These are phyloP conservation scores for Colletotrichum musae DNA, from an alignment of 2,329 filamentous ascomycete genomes.

Conservation along the genomic window DNA sequence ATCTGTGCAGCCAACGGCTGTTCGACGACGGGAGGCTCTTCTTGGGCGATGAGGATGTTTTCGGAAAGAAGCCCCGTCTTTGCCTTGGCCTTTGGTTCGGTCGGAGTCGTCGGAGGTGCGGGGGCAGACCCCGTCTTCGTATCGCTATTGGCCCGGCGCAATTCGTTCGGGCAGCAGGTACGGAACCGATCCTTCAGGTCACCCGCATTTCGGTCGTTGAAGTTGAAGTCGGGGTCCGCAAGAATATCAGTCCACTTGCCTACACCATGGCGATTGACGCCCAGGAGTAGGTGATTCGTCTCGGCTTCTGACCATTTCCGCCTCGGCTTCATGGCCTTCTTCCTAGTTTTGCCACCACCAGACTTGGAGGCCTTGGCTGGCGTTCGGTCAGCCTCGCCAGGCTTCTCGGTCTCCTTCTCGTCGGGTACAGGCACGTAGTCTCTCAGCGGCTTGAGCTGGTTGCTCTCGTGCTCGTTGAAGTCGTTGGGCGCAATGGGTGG, in stretches of 20 bases:
- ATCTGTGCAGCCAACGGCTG: conserved; percentile 44
- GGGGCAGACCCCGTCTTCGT: conserved; percentile 42
- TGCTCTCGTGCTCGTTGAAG: conserved; percentile 65
- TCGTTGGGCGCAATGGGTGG: conserved; percentile 73
- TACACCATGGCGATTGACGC: conserved; percentile 74
- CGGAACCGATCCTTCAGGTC: conserved; percentile 78
- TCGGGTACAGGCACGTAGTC: conserved; percentile 56
- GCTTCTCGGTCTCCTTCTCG: conserved; percentile 44
- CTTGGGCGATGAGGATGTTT: conserved; percentile 67
- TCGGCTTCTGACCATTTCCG: conserved; percentile 77
- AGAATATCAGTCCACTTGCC: conserved; percentile 77
- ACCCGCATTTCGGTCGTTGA: conserved; percentile 73
- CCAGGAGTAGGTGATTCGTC: conserved; percentile 73
- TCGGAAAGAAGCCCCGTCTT: conserved; percentile 68
- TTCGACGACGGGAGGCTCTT: conserved; percentile 51
- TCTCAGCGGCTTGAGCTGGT: conserved; percentile 58
- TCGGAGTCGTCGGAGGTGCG: conserved; percentile 31
- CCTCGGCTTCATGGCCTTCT: conserved; percentile 70
- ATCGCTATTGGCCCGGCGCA: conserved; percentile 60
- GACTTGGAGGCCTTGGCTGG: conserved; percentile 43
- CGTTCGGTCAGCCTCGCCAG: conserved; percentile 47
- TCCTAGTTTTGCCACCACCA: conserved; percentile 59
- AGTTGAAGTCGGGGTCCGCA: conserved; percentile 72
- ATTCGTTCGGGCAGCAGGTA: conserved; percentile 75
- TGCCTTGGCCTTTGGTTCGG: conserved; percentile 53